Evolutionary conservation across 441 rosid species (phyloP).

Genomic region (Arabidopsis hybrid): DNA sequence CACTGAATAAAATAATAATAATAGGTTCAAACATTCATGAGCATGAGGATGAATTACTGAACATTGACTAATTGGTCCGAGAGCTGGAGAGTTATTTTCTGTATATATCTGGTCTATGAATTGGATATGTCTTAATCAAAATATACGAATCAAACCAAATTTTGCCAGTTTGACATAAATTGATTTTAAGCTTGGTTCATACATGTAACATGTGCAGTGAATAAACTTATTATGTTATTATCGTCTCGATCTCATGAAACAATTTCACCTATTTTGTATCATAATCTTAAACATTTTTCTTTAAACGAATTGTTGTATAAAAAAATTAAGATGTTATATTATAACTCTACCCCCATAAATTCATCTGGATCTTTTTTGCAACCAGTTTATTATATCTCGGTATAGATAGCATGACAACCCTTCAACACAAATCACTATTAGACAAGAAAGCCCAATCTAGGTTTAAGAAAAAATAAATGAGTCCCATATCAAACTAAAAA

Average conservation of each 20-base stretch:
- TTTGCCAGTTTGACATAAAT: background rate
- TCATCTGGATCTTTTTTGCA: background rate
- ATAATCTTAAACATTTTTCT: background rate
- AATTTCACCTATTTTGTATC: background rate
- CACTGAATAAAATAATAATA: too few species aligned
- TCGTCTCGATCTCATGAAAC: background rate
- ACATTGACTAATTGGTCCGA: background rate
- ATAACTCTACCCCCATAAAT: background rate
- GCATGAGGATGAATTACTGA: background rate
- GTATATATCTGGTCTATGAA: background rate
- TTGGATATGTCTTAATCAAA: background rate
- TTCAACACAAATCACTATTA: too few species aligned
- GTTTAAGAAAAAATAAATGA: too few species aligned
- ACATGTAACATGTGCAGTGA: background rate
- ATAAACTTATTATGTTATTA: background rate
- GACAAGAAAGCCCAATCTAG: too few species aligned
- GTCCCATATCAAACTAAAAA: too few species aligned
- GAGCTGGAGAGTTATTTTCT: background rate
- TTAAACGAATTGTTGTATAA: background rate
- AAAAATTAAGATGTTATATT: background rate
- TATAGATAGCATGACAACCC: background rate
- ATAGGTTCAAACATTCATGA: too few species aligned
- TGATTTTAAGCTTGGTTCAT: background rate
- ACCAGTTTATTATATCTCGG: background rate
- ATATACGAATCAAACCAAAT: background rate